These are phyloP conservation scores for Vitis labrusca DNA, from an alignment of 164 flowering plant species.

Conservation along the genomic window DNA sequence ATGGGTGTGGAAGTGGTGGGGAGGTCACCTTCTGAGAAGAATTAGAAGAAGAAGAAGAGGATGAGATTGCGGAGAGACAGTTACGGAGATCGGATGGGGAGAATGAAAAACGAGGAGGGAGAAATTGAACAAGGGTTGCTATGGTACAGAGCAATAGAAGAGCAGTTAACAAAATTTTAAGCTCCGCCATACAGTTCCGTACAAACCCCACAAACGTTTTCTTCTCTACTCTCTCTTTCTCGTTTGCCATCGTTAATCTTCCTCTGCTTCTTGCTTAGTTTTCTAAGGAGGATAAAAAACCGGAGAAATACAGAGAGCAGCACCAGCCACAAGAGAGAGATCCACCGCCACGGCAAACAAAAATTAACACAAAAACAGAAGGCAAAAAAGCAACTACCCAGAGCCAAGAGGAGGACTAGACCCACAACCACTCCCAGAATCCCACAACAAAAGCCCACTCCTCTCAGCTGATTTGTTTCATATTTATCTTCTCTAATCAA, in stretches of 20 bases:
- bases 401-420: too few relatives aligned
- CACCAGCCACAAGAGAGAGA: too few relatives aligned
- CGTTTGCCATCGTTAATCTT: conserved; percentile 24
- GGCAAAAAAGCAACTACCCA: too few relatives aligned
- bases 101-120: conserved; percentile 47
- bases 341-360: too few relatives aligned
- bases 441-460: too few relatives aligned
- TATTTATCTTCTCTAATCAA: too few relatives aligned
- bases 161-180: conserved; percentile 48
- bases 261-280: neutral
- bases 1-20: conserved; percentile 14
- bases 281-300: neutral
- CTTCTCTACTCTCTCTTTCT: conserved; percentile 25
- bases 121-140: conserved; percentile 50
- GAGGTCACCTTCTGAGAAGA: neutral
- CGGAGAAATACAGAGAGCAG: neutral
- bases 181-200: conserved; percentile 71
- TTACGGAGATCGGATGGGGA: conserved; percentile 51
- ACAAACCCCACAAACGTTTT: conserved; percentile 53
- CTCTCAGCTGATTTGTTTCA: too few relatives aligned
- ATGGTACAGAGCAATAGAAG: conserved; percentile 50
- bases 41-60: conserved; percentile 18
- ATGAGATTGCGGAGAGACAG: conserved; percentile 35
- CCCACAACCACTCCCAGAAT: too few relatives aligned
- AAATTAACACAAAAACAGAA: too few relatives aligned